Conservation (phyloP, 225 moss, liverwort and hornwort genomes). For the Antitrichia curtipendula region DNA sequence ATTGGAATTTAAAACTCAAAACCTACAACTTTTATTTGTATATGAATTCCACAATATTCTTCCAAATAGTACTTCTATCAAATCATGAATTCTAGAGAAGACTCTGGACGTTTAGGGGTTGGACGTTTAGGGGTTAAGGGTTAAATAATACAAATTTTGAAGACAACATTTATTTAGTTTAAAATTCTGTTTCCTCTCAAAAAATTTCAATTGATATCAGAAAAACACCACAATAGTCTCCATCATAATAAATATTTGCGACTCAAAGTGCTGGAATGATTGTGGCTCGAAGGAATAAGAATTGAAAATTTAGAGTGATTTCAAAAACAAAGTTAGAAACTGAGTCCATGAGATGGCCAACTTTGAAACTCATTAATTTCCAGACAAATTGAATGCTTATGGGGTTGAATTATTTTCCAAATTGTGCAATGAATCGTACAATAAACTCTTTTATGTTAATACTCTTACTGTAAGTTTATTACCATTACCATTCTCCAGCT, state of each 20-base stretch:
- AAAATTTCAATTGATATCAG: background rate
- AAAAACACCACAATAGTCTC: background rate
- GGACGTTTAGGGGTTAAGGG: no score
- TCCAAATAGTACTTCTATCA: no score
- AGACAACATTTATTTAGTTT: background rate
- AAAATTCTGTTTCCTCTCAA: background rate
- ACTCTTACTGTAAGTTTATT: background rate
- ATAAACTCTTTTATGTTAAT: background rate
- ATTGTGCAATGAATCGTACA: background rate
- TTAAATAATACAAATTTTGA: background rate
- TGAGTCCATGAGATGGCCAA: background rate
- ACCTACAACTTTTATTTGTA: no score
- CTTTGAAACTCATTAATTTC: background rate
- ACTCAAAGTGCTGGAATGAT: background rate
- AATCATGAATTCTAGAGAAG: no score
- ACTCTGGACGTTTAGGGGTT: no score
- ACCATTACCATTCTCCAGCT: background rate
- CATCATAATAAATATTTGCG: background rate
- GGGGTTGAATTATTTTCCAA: background rate
- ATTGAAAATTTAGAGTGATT: background rate
- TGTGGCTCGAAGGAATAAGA: background rate
- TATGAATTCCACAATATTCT: no score
- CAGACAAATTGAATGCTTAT: no score
- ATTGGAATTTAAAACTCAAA: no score
- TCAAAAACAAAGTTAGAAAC: background rate